Base-by-base conservation (phyloP, 1,284 basidiomycete genomes). In the Ceratobasidium sp. region DNA sequence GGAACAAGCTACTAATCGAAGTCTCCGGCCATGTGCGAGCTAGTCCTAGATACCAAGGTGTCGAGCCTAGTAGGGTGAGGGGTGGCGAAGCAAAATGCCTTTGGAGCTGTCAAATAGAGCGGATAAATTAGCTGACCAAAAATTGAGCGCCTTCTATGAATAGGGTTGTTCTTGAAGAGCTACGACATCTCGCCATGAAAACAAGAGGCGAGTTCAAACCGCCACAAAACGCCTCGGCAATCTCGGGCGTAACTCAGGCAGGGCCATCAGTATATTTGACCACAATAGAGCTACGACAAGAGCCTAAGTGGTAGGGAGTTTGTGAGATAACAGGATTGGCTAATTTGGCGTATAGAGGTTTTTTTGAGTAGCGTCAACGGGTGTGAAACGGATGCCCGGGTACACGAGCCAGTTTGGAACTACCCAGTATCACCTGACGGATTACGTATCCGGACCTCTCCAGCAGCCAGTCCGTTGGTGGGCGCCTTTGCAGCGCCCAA, bases 1-100 rank as follows among this genome's bases (percentile, higher is more conserved):
- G 50, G 41, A 52, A 67, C 20, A 6, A 52, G 27, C 23, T 48
- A n/a, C 48, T 52, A 48, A 67, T 67, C 65, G 65, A 67, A 67
- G 65, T 20, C 30, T 27, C 10, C 30, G 46, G 48, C 65, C 65
- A 67, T 46, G 48, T 27, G 65, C 48, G 30, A 52, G 35, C 3
- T 48, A 52, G 20, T 52, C 65, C 48, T 35, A 67, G 48, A 67
- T 35, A 20, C n/a, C 65, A 41, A 33, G 50, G 4, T 7, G n/a
- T 27, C n/a, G 46, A 27, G 46, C 48, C 27, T 50, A 48, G 48
- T 52, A 50, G 18, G 33, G 23, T 33, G 65, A 67, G 46, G 59
- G 38, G 41, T 41, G 14, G n/a, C 35, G 59, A 62, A 38, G 33
- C n/a, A 18, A 8, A 38, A 62, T 18, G 35, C 59, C 38, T 62